Conservation (phyloP, 2,329 filamentous ascomycete species). For the Apiospora phragmitis region DNA sequence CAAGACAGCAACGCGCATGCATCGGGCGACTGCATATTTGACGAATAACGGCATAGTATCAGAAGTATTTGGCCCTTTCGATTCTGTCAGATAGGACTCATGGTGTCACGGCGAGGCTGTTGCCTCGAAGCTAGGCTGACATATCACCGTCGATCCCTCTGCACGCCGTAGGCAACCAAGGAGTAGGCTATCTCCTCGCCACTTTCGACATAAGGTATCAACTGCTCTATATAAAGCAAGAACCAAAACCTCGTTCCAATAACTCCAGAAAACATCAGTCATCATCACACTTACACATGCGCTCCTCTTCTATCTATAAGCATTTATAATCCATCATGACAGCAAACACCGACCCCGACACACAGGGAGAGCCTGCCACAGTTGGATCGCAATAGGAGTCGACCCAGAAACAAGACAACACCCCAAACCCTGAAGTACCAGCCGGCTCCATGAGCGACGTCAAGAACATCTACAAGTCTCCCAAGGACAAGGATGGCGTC, state of each 20-base stretch:
- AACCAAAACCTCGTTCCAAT: background rate
- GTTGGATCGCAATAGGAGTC: background rate
- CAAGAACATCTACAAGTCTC: slow-evolving; percentile 32
- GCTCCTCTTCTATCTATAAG: background rate
- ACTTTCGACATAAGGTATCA: background rate
- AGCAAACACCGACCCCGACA: background rate
- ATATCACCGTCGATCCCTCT: background rate
- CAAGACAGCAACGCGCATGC: background rate
- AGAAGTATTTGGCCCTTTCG: background rate
- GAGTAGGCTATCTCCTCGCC: background rate
- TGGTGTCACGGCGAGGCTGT: background rate
- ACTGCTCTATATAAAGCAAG: background rate
- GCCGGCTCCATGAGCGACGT: background rate
- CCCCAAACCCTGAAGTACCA: background rate
- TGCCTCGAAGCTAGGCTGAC: background rate
- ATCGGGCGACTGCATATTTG: background rate
- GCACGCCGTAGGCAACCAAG: background rate
- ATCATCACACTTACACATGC: background rate
- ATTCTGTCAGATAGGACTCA: background rate
- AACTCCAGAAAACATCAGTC: background rate
- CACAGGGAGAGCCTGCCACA: background rate
- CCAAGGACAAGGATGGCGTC: slow-evolving; percentile 26
- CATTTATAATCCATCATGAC: background rate
- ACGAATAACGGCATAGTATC: background rate
- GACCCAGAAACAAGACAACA: background rate